Evolutionary conservation across 306 rosid genomes (phyloP).

Genomic region (Elaeagnus macrophylla): DNA sequence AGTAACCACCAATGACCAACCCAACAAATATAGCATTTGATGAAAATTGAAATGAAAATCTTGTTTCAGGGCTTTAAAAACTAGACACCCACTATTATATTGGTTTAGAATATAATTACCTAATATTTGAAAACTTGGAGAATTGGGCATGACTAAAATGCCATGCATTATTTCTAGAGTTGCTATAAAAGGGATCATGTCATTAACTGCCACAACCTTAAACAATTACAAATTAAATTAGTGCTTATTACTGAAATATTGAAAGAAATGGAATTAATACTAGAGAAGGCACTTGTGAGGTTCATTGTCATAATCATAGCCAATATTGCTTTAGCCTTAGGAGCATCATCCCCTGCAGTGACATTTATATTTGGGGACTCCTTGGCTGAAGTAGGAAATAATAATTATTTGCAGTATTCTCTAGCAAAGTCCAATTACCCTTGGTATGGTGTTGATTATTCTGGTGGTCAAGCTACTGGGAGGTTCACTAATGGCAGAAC

Average conservation of each 20-base stretch:
- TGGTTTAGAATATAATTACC: slow-evolving; percentile 41
- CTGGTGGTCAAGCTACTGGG: slow-evolving; percentile 66
- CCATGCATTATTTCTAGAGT: neutral
- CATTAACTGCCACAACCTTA: too few species aligned
- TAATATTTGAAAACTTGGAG: slow-evolving; percentile 30
- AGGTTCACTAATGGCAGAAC: slow-evolving; percentile 88
- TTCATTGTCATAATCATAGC: slow-evolving; percentile 14
- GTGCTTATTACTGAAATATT: neutral
- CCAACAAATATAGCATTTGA: neutral
- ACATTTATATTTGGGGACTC: slow-evolving; percentile 75
- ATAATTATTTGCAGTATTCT: slow-evolving; percentile 60
- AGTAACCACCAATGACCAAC: slow-evolving; percentile 18
- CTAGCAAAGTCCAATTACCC: slow-evolving; percentile 70
- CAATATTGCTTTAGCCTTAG: neutral
- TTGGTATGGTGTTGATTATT: slow-evolving; percentile 76
- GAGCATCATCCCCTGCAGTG: slow-evolving; percentile 20
- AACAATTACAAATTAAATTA: too few species aligned
- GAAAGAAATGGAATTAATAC: slow-evolving; percentile 9
- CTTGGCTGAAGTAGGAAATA: slow-evolving; percentile 77
- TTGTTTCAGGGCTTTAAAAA: slow-evolving; percentile 7
- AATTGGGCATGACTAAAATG: slow-evolving; percentile 19
- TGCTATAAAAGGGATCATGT: slow-evolving; percentile 22
- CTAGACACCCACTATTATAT: neutral
- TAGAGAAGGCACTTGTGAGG: slow-evolving; percentile 15
- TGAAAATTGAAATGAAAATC: neutral